Percentiles rank a stretch among this genome's conserved stretches.
Evolutionary conservation across 352 stramenopile genomes (phyloP).

Genomic region (Phytopythium chamaehyphon): DNA sequence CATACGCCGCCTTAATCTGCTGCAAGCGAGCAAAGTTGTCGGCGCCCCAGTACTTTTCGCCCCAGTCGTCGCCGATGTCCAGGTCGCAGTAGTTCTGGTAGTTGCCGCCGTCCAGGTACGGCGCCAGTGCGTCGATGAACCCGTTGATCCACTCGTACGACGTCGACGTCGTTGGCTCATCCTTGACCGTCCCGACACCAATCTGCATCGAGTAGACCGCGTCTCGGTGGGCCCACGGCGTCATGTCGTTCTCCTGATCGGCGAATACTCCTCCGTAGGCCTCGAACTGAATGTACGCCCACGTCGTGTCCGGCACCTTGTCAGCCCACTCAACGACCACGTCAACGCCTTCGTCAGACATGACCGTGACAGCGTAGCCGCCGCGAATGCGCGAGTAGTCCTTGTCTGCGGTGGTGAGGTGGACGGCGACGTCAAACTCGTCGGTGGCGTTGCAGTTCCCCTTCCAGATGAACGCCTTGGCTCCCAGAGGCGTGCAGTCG

Average conservation of each 20-base stretch:
- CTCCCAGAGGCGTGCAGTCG: conserved; percentile 42
- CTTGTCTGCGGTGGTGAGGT: conserved; percentile 30
- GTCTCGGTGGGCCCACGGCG: conserved; percentile 37
- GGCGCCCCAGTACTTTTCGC: conserved; percentile 39
- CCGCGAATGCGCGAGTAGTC: conserved; percentile 48
- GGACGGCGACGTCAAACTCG: conserved; percentile 28
- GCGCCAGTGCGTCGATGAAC: conserved; percentile 25
- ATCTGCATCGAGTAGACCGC: conserved; percentile 48
- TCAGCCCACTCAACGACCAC: conserved; percentile 13
- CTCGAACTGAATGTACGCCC: conserved; percentile 49
- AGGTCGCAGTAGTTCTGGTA: conserved; percentile 67
- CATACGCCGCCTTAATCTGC: conserved; percentile 46
- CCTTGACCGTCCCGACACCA: conserved; percentile 32
- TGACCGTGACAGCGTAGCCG: conserved; percentile 36
- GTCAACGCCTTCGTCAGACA: conserved; percentile 33
- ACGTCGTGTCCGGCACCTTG: conserved; percentile 35
- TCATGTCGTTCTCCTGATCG: conserved; percentile 37
- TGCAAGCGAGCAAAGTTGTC: conserved; percentile 44
- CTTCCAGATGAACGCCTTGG: conserved; percentile 43
- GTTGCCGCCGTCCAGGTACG: conserved; percentile 41
- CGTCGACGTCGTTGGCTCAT: conserved; percentile 26
- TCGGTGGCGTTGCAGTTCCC: conserved; percentile 34
- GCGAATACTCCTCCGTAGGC: conserved; percentile 44
- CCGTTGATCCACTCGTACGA: conserved; percentile 39
- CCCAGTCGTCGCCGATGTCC: conserved; percentile 37